phyloP scores from a whole-genome alignment of 345 rosid genomes.

The Zanthoxylum bungeanum region DNA sequence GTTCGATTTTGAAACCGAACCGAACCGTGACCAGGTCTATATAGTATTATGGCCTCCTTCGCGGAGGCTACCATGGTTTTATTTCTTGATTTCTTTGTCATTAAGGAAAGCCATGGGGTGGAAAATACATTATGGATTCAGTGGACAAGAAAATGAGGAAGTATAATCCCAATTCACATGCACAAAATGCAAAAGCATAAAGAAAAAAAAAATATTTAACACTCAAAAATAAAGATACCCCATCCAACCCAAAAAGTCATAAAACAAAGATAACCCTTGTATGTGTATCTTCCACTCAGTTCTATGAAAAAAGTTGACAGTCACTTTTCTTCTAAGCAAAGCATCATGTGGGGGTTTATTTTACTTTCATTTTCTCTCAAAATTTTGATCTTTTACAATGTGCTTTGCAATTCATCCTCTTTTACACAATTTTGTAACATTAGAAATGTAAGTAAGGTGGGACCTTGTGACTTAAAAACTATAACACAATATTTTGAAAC shows the following conservation, averaged over 20 bases:
- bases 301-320: neutral
- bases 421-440: neutral
- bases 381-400: neutral
- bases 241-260: neutral
- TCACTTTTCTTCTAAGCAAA: neutral
- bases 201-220: neutral
- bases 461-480: neutral
- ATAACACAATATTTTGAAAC: no score
- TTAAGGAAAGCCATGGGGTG: no score
- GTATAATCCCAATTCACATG: slow-evolving; percentile 10
- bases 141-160: no score
- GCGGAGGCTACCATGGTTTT: neutral
- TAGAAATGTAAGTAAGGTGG: no score
- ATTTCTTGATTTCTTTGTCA: slow-evolving; percentile 18
- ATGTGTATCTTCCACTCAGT: neutral
- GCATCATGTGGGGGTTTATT: neutral
- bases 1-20: no score
- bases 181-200: neutral
- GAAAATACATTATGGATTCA: no score
- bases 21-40: neutral
- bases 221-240: neutral
- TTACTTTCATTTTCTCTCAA: neutral
- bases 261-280: neutral
- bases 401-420: neutral
- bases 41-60: neutral